Base-by-base conservation (phyloP, 164 flowering plant species). In the Piper longum region DNA sequence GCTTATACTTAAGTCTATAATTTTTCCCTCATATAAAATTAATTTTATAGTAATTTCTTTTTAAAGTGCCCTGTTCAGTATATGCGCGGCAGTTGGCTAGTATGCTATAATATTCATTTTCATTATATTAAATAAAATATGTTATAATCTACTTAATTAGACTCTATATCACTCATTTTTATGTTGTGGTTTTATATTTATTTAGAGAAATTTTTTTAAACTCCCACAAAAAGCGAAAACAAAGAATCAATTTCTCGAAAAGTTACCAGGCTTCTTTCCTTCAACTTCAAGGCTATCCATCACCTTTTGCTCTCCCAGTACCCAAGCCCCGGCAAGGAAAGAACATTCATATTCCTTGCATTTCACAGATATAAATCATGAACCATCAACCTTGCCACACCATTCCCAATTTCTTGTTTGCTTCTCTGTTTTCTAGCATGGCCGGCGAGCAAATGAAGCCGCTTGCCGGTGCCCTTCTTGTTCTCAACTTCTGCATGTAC, bases 401-500 rank as follows among this genome's bases (percentile, higher is more conserved):
- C 14, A 41, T 41, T 61, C 52, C 11, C 4, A 40, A 7, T 11
- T n/a, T 66, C 26, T 36, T 1, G 19, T 40, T 54, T 7, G 43
- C 16, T 60, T 60, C 16, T 11, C 5, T 39, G 39, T 7, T 13
- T 0, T 59, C 11, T 5, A 52, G 41, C 60, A 87, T 84, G 87
- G 85, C 86, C 5, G 65, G 62, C 5, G 71, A 48, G 58, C 80
- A 74, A 70, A n/a, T 78, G 60, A 89, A 81, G 67, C 71, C 84
- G 4, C 73, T 74, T 9, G 95, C 88, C 6, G 16, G 69, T 3
- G 60, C 79, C 41, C 91, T 92, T 74, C 61, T 89, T 69, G 39
- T 75, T 45, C 88, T 92, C 44, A 92, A 92, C 68, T 83, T 92
- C 70, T 92, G 96, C 75, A 89, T 92, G 98, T 87, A 81, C 66